Percentiles rank a stretch among this genome's conserved stretches.
phyloP scores from a whole-genome alignment of 1,284 basidiomycete genomes.

The Xerocomus nothofagi region DNA sequence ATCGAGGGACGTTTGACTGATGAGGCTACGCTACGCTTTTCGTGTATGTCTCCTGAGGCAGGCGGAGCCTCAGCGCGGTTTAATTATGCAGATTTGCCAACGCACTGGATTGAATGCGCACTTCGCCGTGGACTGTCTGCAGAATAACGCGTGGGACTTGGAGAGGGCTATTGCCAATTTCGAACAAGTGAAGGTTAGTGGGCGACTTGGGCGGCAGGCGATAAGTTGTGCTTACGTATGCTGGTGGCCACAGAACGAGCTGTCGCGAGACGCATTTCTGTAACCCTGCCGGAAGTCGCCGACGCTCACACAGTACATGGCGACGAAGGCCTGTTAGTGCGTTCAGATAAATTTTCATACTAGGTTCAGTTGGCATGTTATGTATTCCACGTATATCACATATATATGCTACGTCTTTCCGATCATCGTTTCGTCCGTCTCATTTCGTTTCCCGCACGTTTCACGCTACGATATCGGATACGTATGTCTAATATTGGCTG shows the following conservation, averaged over 20 bases:
- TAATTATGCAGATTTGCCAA: constrained; percentile 66
- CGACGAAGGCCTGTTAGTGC: too few relatives aligned
- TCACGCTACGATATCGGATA: constrained; percentile 18
- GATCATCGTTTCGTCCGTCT: constrained; percentile 16
- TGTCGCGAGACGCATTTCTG: constrained; percentile 47
- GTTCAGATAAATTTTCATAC: not conserved
- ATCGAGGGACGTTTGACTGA: constrained; percentile 3
- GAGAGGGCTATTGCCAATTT: constrained; percentile 79
- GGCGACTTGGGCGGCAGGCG: constrained; percentile 11
- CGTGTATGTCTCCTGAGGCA: constrained; percentile 32
- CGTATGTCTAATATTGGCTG: constrained; percentile 19
- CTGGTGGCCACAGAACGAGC: constrained; percentile 34
- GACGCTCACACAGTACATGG: constrained; percentile 12
- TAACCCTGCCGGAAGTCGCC: constrained; percentile 3
- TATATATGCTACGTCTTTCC: too few relatives aligned
- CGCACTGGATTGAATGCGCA: constrained; percentile 74
- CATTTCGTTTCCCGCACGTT: constrained; percentile 20
- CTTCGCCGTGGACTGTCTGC: constrained; percentile 79
- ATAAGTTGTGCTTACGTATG: constrained; percentile 30
- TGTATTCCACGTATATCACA: constrained; percentile 28
- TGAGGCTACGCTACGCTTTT: constrained; percentile 3
- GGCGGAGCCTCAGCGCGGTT: constrained; percentile 66
- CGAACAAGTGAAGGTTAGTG: constrained; percentile 73
- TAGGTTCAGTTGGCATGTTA: constrained; percentile 16
- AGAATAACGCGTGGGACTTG: constrained; percentile 79